phyloP scores from a whole-genome alignment of 306 rosid genomes.

The Abrus pulchellus region DNA sequence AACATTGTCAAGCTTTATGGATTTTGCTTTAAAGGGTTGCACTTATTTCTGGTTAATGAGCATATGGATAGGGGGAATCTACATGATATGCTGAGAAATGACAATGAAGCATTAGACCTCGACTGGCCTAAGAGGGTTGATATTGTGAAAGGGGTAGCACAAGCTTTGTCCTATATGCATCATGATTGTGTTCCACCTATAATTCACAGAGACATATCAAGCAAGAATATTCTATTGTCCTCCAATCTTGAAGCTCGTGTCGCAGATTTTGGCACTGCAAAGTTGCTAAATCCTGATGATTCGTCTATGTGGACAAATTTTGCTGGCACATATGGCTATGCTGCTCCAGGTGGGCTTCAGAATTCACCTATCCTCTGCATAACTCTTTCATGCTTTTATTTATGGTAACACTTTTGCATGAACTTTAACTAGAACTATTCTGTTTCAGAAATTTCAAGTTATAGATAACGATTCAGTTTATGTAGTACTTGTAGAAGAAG shows the following conservation, averaged over 20 bases:
- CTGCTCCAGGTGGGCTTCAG: conserved; percentile 57
- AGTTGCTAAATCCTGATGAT: conserved; percentile 54
- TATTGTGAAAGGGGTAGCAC: conserved; percentile 56
- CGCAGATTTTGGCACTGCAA: conserved; percentile 64
- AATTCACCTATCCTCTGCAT: not conserved
- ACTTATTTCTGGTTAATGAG: conserved; percentile 58
- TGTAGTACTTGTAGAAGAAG: too few species aligned
- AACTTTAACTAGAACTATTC: not conserved
- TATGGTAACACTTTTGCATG: too few species aligned
- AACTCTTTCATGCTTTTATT: not conserved
- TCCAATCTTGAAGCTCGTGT: conserved; percentile 48
- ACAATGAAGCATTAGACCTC: conserved; percentile 45
- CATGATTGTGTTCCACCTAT: conserved; percentile 50
- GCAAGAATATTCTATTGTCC: conserved; percentile 54
- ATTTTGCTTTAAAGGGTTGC: conserved; percentile 55
- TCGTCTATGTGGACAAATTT: conserved; percentile 55
- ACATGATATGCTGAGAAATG: conserved; percentile 39
- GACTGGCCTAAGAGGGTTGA: conserved; percentile 55
- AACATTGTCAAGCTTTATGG: conserved; percentile 65
- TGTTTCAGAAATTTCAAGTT: too few species aligned
- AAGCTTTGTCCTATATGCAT: conserved; percentile 54
- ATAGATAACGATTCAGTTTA: too few species aligned
- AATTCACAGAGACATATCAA: conserved; percentile 61
- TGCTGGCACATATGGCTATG: conserved; percentile 61
- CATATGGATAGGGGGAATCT: conserved; percentile 59